Base-by-base conservation (phyloP, 495 filamentous ascomycete genomes). In the Hamigera avellanea region DNA sequence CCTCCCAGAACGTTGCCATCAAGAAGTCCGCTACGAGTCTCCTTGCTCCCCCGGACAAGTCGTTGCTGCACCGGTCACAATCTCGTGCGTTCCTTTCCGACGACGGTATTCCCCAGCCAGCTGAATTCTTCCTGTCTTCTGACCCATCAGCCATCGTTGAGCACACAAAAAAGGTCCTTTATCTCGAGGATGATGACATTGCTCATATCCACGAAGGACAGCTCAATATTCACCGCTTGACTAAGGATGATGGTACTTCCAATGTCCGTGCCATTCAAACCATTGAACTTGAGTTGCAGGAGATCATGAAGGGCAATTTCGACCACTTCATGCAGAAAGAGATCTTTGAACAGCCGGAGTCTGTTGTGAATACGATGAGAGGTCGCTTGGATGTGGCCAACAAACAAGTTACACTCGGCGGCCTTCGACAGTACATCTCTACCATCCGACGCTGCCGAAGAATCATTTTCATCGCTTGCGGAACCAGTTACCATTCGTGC, bases 301-400 rank as follows among this genome's bases (percentile, higher is more conserved):
- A 98, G 67, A 98, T 98, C 61, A 98, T 98, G 91, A 98, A 96
- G 76, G 91, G 91, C 54, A 93, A 89, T 53, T 98, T 96, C 63
- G 91, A 98, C 56, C 91, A 98, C 64, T 98, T 95, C 72, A 98
- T 98, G 91, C 93, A 98, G 58, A 98, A 98, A 72, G 91, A 98
- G 59, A 98, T 98, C 53, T 98, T 96, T 61, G 91, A 98, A 68
- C 91, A 98, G 66, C 91, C 91, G 40, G 91, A 98, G 66, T 98
- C 91, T 4, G 86, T 98, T 40, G 79, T 98, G 65, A 98, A 98
- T 72, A 95, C 93, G 29, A 98, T 98, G 91, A 83, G 91, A 76
- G 91, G 91, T 59, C 93, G 91, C 62, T 67, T 98, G 44, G 93
- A 98, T 57, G 73, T 82, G 35, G 80, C 73, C 39, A 89, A 95